Percentiles rank a stretch among this genome's conserved stretches.
phyloP scores from a whole-genome alignment of 129 eudicot species.

The Chrysanthemum lavandulifolium region DNA sequence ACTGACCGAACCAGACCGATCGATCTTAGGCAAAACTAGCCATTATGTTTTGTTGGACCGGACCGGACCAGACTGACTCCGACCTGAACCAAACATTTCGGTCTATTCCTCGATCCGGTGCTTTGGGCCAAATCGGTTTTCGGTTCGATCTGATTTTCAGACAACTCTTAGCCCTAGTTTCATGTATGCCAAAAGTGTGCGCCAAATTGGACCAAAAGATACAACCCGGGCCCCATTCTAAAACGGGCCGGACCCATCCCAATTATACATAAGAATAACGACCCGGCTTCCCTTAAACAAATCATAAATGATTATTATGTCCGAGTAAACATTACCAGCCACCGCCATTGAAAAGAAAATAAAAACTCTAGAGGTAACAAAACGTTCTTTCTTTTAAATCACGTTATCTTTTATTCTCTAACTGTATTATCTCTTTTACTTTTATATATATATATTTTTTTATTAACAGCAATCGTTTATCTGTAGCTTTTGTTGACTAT shows the following conservation, averaged over 20 bases:
- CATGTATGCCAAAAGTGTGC: neutral
- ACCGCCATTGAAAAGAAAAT: constrained; percentile 16
- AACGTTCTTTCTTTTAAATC: constrained; percentile 15
- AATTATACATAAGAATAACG: neutral
- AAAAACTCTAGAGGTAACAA: constrained; percentile 15
- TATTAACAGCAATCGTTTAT: constrained; percentile 1
- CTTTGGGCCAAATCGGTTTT: too few species aligned
- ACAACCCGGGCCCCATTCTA: neutral
- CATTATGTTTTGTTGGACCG: too few species aligned
- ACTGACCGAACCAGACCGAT: too few species aligned
- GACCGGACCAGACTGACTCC: too few species aligned
- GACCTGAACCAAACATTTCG: too few species aligned
- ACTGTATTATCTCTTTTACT: neutral
- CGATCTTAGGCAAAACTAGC: too few species aligned
- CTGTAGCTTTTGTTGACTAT: neutral
- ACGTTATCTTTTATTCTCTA: neutral
- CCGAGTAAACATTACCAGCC: constrained; percentile 25
- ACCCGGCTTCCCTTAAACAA: constrained; percentile 7
- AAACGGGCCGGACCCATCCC: neutral
- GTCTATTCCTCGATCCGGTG: too few species aligned
- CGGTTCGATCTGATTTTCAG: too few species aligned
- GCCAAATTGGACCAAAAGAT: constrained; percentile 5
- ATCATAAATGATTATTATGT: constrained; percentile 8
- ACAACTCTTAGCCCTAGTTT: too few species aligned
- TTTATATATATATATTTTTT: neutral